These are phyloP conservation scores for Lyophyllum atratum DNA, from an alignment of 768 basidiomycete genomes.

Conservation along the genomic window DNA sequence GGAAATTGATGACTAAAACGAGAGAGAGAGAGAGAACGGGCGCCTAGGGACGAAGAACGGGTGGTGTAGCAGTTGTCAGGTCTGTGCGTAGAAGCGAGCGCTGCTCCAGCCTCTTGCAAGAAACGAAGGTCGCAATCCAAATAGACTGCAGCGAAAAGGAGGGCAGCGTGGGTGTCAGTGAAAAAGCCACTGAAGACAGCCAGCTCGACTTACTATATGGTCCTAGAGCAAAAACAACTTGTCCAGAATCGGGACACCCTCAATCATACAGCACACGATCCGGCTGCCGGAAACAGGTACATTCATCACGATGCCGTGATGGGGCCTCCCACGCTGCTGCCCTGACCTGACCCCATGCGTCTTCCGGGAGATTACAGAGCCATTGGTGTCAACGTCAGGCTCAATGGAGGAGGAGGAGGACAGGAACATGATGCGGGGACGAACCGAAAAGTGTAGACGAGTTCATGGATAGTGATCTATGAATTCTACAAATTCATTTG, in stretches of 20 bases:
- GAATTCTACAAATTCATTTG: too few relatives aligned
- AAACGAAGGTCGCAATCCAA: constrained; percentile 4
- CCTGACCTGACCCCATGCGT: background rate
- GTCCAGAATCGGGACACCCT: background rate
- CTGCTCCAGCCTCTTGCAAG: constrained; percentile 9
- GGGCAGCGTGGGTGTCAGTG: background rate
- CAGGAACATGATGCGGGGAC: background rate
- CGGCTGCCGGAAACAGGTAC: background rate
- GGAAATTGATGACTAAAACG: background rate
- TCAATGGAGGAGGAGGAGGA: too few relatives aligned
- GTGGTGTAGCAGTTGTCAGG: background rate
- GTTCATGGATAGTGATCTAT: too few relatives aligned
- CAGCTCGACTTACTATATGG: background rate
- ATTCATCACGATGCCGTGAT: background rate
- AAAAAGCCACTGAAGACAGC: background rate
- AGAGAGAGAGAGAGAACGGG: background rate
- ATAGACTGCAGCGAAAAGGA: background rate
- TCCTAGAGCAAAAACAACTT: constrained; percentile 1
- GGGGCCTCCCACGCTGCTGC: background rate
- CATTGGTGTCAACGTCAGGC: constrained; percentile 1
- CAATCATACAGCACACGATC: background rate
- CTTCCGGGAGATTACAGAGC: background rate
- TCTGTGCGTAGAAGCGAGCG: constrained; percentile 1
- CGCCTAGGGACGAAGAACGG: background rate
- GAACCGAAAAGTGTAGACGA: background rate